These are phyloP conservation scores for Aethionema arabicum DNA, from an alignment of 345 rosid genomes.

Conservation along the genomic window DNA sequence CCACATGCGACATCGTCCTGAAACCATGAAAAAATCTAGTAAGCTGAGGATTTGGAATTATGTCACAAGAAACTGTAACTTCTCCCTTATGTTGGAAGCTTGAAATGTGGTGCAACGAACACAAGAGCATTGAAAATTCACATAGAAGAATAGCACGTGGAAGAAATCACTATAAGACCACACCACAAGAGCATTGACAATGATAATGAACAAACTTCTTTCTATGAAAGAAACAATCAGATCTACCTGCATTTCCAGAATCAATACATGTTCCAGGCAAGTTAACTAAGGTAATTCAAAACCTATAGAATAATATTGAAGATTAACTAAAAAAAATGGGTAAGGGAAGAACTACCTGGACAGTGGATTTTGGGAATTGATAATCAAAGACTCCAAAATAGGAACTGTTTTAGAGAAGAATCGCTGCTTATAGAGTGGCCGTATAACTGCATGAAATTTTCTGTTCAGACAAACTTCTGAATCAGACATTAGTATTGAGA, in stretches of 20 bases:
- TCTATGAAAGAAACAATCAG: conserved; percentile 7
- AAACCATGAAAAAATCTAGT: conserved; percentile 34
- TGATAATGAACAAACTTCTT: conserved; percentile 1
- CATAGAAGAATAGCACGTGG: neutral
- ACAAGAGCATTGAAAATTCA: conserved; percentile 1
- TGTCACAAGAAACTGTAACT: conserved; percentile 9
- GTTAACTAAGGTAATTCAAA: conserved; percentile 11
- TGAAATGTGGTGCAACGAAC: conserved; percentile 12
- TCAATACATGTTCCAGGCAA: too few relatives aligned
- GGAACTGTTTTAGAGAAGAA: conserved; percentile 73
- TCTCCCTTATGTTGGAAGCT: conserved; percentile 16
- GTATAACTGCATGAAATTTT: conserved; percentile 66
- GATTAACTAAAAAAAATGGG: conserved; percentile 7
- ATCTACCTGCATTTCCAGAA: too few relatives aligned
- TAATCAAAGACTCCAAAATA: conserved; percentile 57
- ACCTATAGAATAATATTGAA: conserved; percentile 1
- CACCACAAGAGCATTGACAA: neutral
- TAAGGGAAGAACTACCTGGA: conserved; percentile 46
- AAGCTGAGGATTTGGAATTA: conserved; percentile 17
- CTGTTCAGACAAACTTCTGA: conserved; percentile 66
- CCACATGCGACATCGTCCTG: conserved; percentile 65
- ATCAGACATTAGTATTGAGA: conserved; percentile 71
- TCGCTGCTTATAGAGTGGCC: conserved; percentile 92
- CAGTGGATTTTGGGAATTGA: conserved; percentile 46
- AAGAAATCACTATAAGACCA: conserved; percentile 1